These are phyloP conservation scores for Gastroboletus turbinatus DNA, from an alignment of 1,284 basidiomycete species.

Conservation along the genomic window DNA sequence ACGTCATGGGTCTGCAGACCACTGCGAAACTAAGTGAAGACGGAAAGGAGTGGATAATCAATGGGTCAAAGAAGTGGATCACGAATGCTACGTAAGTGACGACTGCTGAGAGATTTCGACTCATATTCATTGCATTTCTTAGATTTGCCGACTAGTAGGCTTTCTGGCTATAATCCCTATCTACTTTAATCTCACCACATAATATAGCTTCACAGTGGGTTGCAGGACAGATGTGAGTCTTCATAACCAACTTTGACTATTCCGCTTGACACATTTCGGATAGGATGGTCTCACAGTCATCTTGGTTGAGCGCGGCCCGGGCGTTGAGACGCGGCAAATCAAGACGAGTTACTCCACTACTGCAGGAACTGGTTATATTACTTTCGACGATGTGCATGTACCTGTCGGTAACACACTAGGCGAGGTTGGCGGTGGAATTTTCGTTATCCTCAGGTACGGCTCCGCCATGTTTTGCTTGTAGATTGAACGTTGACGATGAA, in stretches of 20 bases:
- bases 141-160: slow-evolving; percentile 57
- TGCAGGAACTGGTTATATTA: slow-evolving; percentile 78
- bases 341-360: slow-evolving; percentile 72
- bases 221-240: slow-evolving; percentile 58
- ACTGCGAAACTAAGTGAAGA: slow-evolving; percentile 83
- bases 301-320: slow-evolving; percentile 69
- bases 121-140: background rate
- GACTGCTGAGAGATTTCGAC: background rate
- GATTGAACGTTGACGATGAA: background rate
- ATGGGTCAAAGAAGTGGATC: slow-evolving; percentile 84
- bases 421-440: slow-evolving; percentile 75
- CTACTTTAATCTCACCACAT: background rate
- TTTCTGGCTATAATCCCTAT: background rate
- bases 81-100: slow-evolving; percentile 66
- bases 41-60: slow-evolving; percentile 83
- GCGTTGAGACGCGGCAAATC: slow-evolving; percentile 77
- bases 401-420: slow-evolving; percentile 81
- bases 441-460: slow-evolving; percentile 53
- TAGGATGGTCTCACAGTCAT: slow-evolving; percentile 55
- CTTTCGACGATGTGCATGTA: slow-evolving; percentile 81
- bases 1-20: slow-evolving; percentile 82
- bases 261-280: background rate
- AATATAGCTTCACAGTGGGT: slow-evolving; percentile 59
- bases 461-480: background rate
- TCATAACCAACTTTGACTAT: background rate